Base-by-base conservation (phyloP, 2,329 filamentous ascomycete species). In the Diaporthe citriasiana region DNA sequence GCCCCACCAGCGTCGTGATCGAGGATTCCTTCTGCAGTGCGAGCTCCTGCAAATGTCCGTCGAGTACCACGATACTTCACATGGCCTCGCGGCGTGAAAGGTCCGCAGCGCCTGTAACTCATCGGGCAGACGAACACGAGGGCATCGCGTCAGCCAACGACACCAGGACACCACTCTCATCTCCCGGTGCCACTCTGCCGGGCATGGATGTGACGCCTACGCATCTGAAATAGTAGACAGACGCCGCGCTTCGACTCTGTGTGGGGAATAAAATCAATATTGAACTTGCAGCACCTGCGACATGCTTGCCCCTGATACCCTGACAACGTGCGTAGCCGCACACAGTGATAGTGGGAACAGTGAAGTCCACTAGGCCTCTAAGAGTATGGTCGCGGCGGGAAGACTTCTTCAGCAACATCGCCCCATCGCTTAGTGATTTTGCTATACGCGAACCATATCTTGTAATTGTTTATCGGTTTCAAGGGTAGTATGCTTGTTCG, bases 401-500 rank as follows among this genome's bases (percentile, higher is more conserved):
- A 47, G 30, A 27, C 45, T 33, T 51, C 22, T 51, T 51, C 45
- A 66, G 30, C 63, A 66, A 66, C 30, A 51, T 66, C 63, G 63
- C 45, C 45, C 63, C 63, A 66, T 66, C 63, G 45, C 63, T 66
- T 66, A 40, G 47, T 13, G 45, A 66, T 53, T 40, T 8, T 19
- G n/a, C 45, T 68, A 15, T 19, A 53, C 47, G 63, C 45, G 47
- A 68, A 40, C n/a, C 63, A 33, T 53, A 68, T 68, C 45, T 68
- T 40, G n/a, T 68, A 68, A 68, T 68, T 68, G 51, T 68, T 68
- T 8, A 68, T 68, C 47, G 45, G 63, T 68, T 68, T 68, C 63
- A 68, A 68, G 63, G 63, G 33, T 53, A 68, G 47, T 35, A 40
- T 68, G 63, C 63, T 68, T 53, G 63, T 53, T 40, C 63, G 47